Base-by-base conservation (phyloP, 148 eudicot species). In the Rhododendron mucronatum region DNA sequence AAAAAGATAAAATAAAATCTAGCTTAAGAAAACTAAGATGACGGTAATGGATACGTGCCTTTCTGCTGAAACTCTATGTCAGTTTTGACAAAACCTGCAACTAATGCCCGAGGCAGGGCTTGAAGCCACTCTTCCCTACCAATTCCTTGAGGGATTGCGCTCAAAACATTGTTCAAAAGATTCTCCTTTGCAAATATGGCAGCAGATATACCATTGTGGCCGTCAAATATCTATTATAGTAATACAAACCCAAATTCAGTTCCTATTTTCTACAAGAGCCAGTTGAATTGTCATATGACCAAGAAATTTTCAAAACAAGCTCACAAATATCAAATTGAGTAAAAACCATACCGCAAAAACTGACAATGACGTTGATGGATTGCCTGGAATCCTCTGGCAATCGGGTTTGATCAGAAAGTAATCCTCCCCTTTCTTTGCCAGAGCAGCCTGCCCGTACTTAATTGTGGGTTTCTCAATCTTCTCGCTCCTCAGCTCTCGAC, bases 361-460 rank as follows among this genome's bases (percentile, higher is more conserved):
- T 2, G 98, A 94, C 88, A 97, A 97, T 2, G 96, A 89, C 0
- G 96, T 91, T 0, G 95, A 90, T 15, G 95, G 91, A 92, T 94
- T 83, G 86, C 98, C 98, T 10, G 94, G 93, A 92, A 97, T 87
- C 85, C 99, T 93, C 88, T 91, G 91, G 84, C 94, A 93, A 86
- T 95, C 96, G 14, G 89, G 90, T 89, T 95, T 93, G 78, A 95
- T 92, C 88, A 97, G 88, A 87, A 94, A 93, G 81, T 90, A 95
- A 90, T 97, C 99, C 89, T 97, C 99, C 87, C 99, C 99, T 90
- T 97, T 97, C 91, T 92, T 95, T 0, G 99, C 99, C 76, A 97
- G 89, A 85, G 92, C 99, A 81, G 99, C 98, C 84, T 97, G 99
- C 65, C 99, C 98, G 57, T 93, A 95, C 90, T 90, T 97, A 86